Base-by-base conservation (phyloP, 768 basidiomycete genomes). In the Lactarius trivialis region DNA sequence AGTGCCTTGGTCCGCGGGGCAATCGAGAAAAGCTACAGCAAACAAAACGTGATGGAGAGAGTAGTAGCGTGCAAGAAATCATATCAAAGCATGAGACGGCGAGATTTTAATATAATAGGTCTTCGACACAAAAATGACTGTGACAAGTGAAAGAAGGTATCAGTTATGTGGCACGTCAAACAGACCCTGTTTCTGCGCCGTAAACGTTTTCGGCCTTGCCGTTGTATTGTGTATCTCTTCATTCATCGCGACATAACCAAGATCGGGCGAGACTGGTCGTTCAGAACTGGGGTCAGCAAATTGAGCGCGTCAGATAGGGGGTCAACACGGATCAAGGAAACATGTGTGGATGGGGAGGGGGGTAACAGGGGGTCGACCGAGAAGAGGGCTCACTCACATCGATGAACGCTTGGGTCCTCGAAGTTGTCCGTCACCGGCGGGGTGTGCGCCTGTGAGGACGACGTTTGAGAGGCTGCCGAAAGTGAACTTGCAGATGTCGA, bases 241-340 rank as follows among this genome's bases (percentile, higher is more conserved):
- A 74, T 85, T 88, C 86, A 90, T 86, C 70, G 81, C 79, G 70
- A 90, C 88, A 76, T 84, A 91, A 64, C 86, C 89, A 78, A 89
- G 90, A 80, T 90, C 88, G 75, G 89, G 89, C 70, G 88, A 88
- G 82, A 86, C 89, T 86, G 76, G 63, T 71, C 69, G 71, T 76
- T 81, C 76, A 81, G 78, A 79, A 78, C 41, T 51, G 36, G 28
- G 57, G 49, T 61, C 60, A 57, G 68, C 66, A 58, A 66, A 68
- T 30, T 64, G 64, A 50, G 56, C 54, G 62, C 50, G 56, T 56
- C 60, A 56, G 60, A 64, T 57, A 60, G 37, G 52, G 57, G 50
- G 51, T 37, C 45, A 32, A 39, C 55, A 61, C 49, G 60, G 39
- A 39, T 56, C n/a, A 55, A 56, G 39, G 53, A 36, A 51, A 30